Percentiles rank a stretch among this genome's conserved stretches.
Conservation (phyloP, 2,329 filamentous ascomycete genomes). For the Beauveria caledonica region DNA sequence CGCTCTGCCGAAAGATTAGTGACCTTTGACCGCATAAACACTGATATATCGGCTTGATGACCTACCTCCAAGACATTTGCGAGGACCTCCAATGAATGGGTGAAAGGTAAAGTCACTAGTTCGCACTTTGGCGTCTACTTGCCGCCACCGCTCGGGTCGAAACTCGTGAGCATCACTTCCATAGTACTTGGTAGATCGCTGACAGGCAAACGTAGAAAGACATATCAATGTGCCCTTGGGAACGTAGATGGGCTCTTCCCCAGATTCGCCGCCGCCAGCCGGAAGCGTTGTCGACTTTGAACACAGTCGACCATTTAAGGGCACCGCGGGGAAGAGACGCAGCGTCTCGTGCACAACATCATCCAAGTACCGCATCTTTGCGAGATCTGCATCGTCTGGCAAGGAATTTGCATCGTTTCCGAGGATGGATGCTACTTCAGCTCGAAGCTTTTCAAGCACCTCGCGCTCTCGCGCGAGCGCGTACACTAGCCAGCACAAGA, state of each 20-base stretch:
- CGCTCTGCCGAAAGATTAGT: slow-evolving; percentile 8
- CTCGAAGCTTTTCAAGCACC: slow-evolving; percentile 1
- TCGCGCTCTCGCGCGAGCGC: slow-evolving; percentile 6
- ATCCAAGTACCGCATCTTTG: slow-evolving; percentile 6
- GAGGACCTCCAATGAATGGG: slow-evolving; percentile 11
- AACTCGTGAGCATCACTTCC: neutral
- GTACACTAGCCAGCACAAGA: slow-evolving; percentile 11
- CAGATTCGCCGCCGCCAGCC: neutral
- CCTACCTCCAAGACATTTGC: slow-evolving; percentile 12
- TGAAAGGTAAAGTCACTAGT: slow-evolving; percentile 11
- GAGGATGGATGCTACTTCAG: neutral
- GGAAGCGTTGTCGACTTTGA: slow-evolving; percentile 1
- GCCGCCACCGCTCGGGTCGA: slow-evolving; percentile 2
- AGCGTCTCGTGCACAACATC: slow-evolving; percentile 8
- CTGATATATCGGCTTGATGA: neutral
- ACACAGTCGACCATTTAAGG: slow-evolving; percentile 11
- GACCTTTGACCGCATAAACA: neutral
- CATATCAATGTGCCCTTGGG: slow-evolving; percentile 5
- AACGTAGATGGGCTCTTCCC: slow-evolving; percentile 3
- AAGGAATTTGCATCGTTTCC: neutral
- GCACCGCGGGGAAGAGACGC: slow-evolving; percentile 8
- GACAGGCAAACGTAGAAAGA: slow-evolving; percentile 5
- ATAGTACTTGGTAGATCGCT: slow-evolving; percentile 3
- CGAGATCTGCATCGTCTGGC: neutral
- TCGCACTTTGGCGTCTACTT: neutral